Evolutionary conservation across 129 eudicot species (phyloP), one percentile per base, ranked within the genome.

Genomic region (Sambucus nigra): DNA sequence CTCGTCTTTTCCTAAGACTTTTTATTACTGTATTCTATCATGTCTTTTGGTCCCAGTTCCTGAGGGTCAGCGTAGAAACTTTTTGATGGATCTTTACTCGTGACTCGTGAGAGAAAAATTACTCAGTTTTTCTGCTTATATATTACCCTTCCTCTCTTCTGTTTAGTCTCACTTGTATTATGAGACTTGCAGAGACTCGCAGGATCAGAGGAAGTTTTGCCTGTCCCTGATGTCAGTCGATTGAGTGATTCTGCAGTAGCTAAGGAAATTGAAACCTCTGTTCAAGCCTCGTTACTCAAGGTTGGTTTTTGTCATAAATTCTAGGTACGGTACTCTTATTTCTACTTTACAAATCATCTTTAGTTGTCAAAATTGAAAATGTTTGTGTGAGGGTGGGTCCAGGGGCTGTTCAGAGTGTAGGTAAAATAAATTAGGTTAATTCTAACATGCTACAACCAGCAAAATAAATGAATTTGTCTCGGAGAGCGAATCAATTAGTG

Each of bases 121-220:
- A n/a, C n/a, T n/a, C n/a, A n/a, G n/a, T n/a, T n/a, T n/a, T n/a
- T 7, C 2, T 35, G 42, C 42, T 15, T 2, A 1, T 35, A 7
- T 35, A 9, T 12, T 15, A 35, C 42, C 45, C 23, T 16, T 53
- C 42, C 59, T 54, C 39, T 54, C 19, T 42, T 51, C 52, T n/a
- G 18, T 54, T n/a, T 25, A 13, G 5, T 18, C 27, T 35, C 47
- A 10, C 59, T 24, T 10, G 18, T 17, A 26, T 70, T 38, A 21
- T 66, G 26, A 33, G 24, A 51, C 61, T 42, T 78, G 73, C 88
- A 80, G 97, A 72, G 95, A 51, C 97, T 89, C 20, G 81, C 83
- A 70, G 88, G 83, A 66, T 72, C 83, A 51, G 95, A 84, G 67
- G 97, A 81, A 62, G 57, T 79, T 63, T 71, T 79, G 72, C 97